These are phyloP conservation scores for Mimosa pudica DNA, from an alignment of 306 rosid genomes.

Conservation along the genomic window DNA sequence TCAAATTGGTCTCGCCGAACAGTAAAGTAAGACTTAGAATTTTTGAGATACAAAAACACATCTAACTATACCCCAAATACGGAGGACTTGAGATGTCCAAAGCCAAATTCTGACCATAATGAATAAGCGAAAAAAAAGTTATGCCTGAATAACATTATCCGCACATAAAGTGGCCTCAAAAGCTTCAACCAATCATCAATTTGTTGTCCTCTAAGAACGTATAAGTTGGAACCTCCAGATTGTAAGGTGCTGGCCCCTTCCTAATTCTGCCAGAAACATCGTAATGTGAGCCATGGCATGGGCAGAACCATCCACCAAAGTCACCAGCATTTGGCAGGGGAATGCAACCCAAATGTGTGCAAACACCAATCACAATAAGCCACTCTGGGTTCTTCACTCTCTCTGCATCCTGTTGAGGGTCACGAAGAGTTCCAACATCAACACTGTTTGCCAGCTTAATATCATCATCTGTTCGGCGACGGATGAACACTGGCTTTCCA, in stretches of 20 bases:
- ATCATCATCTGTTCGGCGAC: slow-evolving; percentile 73
- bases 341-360: slow-evolving; percentile 79
- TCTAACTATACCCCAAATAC: slow-evolving; percentile 19
- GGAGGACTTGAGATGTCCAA: slow-evolving; percentile 27
- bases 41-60: slow-evolving; percentile 36
- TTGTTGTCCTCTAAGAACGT: slow-evolving; percentile 64
- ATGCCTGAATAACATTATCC: slow-evolving; percentile 20
- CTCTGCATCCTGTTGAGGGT: slow-evolving; percentile 61
- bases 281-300: slow-evolving; percentile 81
- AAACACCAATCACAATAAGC: slow-evolving; percentile 72
- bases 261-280: slow-evolving; percentile 75
- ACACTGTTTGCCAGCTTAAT: slow-evolving; percentile 67
- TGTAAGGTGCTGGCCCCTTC: slow-evolving; percentile 81
- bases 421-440: slow-evolving; percentile 65
- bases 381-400: slow-evolving; percentile 82
- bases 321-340: slow-evolving; percentile 89
- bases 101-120: slow-evolving; percentile 47
- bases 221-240: slow-evolving; percentile 79
- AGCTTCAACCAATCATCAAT: slow-evolving; percentile 59
- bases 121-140: slow-evolving; percentile 39
- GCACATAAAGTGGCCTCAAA: slow-evolving; percentile 18
- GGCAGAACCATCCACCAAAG: slow-evolving; percentile 84
- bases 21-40: slow-evolving; percentile 25
- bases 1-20: slow-evolving; percentile 32
- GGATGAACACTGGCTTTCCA: slow-evolving; percentile 79